These are phyloP conservation scores for Suillus plorans DNA, from an alignment of 768 basidiomycete genomes.

Conservation along the genomic window DNA sequence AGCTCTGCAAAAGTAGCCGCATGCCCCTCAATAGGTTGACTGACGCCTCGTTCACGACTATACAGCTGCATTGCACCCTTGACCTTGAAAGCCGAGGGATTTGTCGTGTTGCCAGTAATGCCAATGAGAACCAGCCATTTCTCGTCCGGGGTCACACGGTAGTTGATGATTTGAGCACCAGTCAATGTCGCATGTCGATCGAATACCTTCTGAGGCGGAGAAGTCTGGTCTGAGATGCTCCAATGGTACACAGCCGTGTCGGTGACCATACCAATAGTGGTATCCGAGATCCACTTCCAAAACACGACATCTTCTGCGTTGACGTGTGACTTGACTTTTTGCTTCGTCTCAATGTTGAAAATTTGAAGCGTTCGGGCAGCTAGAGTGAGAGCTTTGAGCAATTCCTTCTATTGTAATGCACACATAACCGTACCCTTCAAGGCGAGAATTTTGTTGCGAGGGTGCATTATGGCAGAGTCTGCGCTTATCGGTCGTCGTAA, in stretches of 20 bases:
- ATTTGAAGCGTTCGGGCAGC: conserved; percentile 94
- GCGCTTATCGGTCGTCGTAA: conserved; percentile 93
- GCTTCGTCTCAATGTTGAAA: conserved; percentile 97
- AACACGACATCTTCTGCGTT: conserved; percentile 95
- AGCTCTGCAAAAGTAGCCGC: conserved; percentile 95
- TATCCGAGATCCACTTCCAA: conserved; percentile 98
- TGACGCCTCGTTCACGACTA: conserved; percentile 88
- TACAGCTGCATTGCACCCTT: conserved; percentile 99
- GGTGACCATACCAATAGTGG: conserved; percentile 92
- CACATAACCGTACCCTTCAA: conserved; percentile 62
- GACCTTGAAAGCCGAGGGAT: conserved; percentile 96
- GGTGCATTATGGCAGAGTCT: conserved; percentile 99
- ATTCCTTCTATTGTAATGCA: not conserved
- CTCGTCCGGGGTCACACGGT: conserved; percentile 88
- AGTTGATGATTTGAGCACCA: conserved; percentile 98
- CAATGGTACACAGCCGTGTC: conserved; percentile 93
- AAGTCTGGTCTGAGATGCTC: conserved; percentile 72
- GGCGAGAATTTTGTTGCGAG: conserved; percentile 93
- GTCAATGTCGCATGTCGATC: conserved; percentile 94
- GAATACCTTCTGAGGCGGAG: conserved; percentile 88
- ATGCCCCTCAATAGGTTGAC: conserved; percentile 98
- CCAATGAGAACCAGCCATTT: conserved; percentile 98
- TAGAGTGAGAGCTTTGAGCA: conserved; percentile 32
- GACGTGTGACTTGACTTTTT: conserved; percentile 94
- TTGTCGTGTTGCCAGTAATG: conserved; percentile 88